These are phyloP conservation scores for Penstemon eatonii DNA, from an alignment of 257 asterid species.

Conservation along the genomic window DNA sequence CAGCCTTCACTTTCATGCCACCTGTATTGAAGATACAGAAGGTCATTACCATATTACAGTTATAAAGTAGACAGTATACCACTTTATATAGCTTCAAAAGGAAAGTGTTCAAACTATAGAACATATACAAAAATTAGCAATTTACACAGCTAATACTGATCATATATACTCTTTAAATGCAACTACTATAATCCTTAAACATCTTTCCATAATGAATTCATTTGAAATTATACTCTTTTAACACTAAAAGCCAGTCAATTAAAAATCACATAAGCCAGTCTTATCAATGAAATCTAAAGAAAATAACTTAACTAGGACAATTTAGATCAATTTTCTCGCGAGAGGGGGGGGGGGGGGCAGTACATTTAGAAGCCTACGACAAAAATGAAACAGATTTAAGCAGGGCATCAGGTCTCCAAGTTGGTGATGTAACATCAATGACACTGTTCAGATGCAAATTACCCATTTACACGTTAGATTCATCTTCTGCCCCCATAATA, in stretches of 20 bases:
- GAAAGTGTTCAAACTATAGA: background rate
- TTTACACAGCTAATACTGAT: too few species aligned
- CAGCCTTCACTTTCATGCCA: conserved; percentile 96
- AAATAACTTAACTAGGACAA: too few species aligned
- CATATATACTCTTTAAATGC: background rate
- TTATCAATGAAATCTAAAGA: too few species aligned
- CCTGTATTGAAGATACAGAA: conserved; percentile 36
- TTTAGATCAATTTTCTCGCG: too few species aligned
- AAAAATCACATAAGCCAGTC: too few species aligned
- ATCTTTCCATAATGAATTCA: background rate
- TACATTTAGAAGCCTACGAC: background rate
- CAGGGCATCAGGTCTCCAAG: background rate
- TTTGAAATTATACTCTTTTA: background rate
- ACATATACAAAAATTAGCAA: background rate
- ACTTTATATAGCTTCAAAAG: background rate
- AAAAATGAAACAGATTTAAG: background rate
- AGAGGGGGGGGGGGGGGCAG: too few species aligned
- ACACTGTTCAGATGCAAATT: conserved; percentile 24
- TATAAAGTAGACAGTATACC: background rate
- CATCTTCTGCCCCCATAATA: background rate
- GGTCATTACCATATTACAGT: background rate
- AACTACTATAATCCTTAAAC: background rate
- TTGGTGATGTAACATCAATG: background rate
- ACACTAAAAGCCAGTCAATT: background rate
- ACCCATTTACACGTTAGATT: conserved; percentile 23